Evolutionary conservation across 2,329 filamentous ascomycete species (phyloP), one percentile per base, ranked within the genome.

Genomic region (Aspergillus oerlinghausenensis): DNA sequence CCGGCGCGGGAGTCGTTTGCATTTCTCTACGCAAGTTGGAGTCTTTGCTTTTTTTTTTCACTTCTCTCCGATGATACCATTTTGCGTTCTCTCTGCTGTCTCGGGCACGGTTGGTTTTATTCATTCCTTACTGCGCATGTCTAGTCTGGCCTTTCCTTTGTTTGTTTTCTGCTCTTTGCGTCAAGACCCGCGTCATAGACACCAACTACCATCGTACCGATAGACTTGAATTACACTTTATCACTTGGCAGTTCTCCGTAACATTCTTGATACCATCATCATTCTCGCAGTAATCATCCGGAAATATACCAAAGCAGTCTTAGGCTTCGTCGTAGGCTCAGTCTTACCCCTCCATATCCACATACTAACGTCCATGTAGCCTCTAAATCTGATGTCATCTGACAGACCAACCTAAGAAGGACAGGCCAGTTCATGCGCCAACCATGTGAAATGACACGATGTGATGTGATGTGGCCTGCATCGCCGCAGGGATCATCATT

Each of bases 51-150:
- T 63, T 48, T 53, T 63, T 48, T 63, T 48, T 55, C 25, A 55
- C 63, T 58, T 62, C 56, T 54, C 68, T 70, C 70, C 59, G 65
- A 69, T 71, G 70, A 72, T 72, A 72, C 70, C 70, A 72, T 72
- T 70, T 65, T 64, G 69, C 69, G 69, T 63, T 63, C 64, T 58
- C 54, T 53, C 48, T 53, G 59, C 48, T 53, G 60, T 56, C 52
- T 55, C 55, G 47, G 57, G 17, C 29, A 51, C 55, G 55, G 55
- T 56, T 62, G 60, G 61, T 59, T 57, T 65, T 55, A 64, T 63
- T 64, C 59, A n/a, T 55, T 65, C 60, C 19, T 63, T 38, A 38
- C 32, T 65, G 17, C 35, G 49, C 23, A 47, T 32, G 49, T 47
- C 51, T 57, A 35, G 26, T 50, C 55, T 57, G 47, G 26, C 38